phyloP scores from a whole-genome alignment of 495 filamentous ascomycete species.

The Viridothelium virens region DNA sequence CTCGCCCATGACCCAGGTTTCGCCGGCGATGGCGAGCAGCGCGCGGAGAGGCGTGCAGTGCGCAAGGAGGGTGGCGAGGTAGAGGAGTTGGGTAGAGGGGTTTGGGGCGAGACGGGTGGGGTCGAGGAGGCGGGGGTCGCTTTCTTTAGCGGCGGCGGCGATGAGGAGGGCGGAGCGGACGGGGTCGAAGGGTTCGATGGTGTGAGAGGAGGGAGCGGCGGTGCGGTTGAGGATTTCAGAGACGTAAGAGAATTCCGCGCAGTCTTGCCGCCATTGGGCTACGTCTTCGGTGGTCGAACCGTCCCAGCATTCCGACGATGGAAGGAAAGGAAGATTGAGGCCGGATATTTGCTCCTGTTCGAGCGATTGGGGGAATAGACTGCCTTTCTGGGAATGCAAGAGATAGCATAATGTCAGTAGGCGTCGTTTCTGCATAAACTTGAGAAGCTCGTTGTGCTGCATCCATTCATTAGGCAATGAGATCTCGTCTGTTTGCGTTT shows the following conservation, averaged over 20 bases:
- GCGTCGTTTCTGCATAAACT: constrained; percentile 17
- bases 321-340: constrained; percentile 27
- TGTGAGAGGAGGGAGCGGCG: background rate
- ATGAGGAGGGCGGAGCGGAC: constrained; percentile 33
- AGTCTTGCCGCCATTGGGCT: constrained; percentile 16
- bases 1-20: constrained; percentile 34
- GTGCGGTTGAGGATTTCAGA: constrained; percentile 14
- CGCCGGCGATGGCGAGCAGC: constrained; percentile 33
- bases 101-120: background rate
- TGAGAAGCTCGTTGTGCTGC: background rate
- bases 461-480: background rate
- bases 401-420: constrained; percentile 31
- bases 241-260: constrained; percentile 5
- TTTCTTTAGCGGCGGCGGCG: constrained; percentile 13
- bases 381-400: constrained; percentile 31
- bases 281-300: constrained; percentile 13
- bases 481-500: background rate
- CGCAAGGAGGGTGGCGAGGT: constrained; percentile 17
- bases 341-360: constrained; percentile 9
- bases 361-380: constrained; percentile 13
- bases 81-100: background rate
- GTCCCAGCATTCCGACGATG: constrained; percentile 26
- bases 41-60: constrained; percentile 31
- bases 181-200: constrained; percentile 19
- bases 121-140: background rate